Percentiles rank a stretch among this genome's conserved stretches.
Evolutionary conservation across 1,139 yeast genomes (phyloP).

Genomic region (Lodderomyces pseudojiufengensis): DNA sequence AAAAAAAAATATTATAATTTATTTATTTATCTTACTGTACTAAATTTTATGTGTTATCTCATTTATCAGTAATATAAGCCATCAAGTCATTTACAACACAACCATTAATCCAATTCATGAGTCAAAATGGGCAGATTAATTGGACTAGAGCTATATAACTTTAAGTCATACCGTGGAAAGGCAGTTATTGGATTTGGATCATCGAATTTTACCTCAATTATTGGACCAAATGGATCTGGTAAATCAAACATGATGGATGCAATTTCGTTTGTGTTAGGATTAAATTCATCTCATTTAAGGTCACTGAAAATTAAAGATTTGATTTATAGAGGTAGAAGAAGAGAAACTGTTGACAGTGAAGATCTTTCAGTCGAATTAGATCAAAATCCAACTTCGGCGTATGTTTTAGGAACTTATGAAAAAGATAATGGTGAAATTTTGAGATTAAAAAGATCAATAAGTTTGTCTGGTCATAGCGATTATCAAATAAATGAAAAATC

Average conservation of each 20-base stretch:
- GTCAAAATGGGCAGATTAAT: conserved; percentile 70
- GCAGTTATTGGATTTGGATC: conserved; percentile 78
- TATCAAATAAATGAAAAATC: conserved; percentile 62
- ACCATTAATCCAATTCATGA: too few relatives aligned
- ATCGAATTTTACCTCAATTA: conserved; percentile 80
- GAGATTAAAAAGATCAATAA: conserved; percentile 53
- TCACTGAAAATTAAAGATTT: conserved; percentile 72
- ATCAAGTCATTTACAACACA: too few relatives aligned
- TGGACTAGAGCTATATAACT: conserved; percentile 75
- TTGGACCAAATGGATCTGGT: conserved; percentile 98
- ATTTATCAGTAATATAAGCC: too few relatives aligned
- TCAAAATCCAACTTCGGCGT: conserved; percentile 58
- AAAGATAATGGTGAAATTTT: conserved; percentile 54
- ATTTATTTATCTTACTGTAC: too few relatives aligned
- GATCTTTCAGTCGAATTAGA: conserved; percentile 19
- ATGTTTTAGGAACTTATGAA: conserved; percentile 78
- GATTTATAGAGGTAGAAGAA: conserved; percentile 67
- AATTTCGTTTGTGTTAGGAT: conserved; percentile 90
- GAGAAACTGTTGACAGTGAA: conserved; percentile 11
- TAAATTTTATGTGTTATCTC: too few relatives aligned
- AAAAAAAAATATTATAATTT: too few relatives aligned
- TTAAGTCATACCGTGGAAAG: conserved; percentile 84
- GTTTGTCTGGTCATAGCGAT: conserved; percentile 57
- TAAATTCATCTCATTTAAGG: conserved; percentile 71
- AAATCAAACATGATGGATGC: conserved; percentile 99